Base-by-base conservation (phyloP, 1,284 basidiomycete genomes). In the Marasmius fiardii region DNA sequence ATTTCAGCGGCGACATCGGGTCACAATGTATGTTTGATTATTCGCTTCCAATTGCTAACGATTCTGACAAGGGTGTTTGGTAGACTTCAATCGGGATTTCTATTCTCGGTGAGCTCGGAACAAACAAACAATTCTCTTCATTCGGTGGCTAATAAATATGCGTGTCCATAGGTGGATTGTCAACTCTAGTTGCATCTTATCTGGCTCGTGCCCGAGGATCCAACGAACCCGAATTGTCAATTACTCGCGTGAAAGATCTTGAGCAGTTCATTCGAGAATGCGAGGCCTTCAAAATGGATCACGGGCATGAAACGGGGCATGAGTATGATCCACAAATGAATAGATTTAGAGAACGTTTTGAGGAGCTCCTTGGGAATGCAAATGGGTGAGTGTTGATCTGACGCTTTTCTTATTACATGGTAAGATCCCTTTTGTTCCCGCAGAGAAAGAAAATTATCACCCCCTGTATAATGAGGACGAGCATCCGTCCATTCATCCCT, bases 151-250 rank as follows among this genome's bases (percentile, higher is more conserved):
- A 48, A 67, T 67, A 10, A 31, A 10, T 31, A 5, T 61, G 64
- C 3, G 59, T 67, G 7, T n/a, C n/a, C 52, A 1, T 20, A 81
- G 82, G 86, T 54, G 86, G 82, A 14, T 57, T 83, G 16, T 68
- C 86, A 2, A 90, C 87, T 0, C 45, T 88, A 28, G 78, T 85
- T 16, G 86, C 87, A 33, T 85, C 86, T 2, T 89, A 86, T 66
- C 74, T 89, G 28, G 87, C 88, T 5, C 81, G 83, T 18, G 74
- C 79, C 43, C 80, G 86, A 34, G 85, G 86, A 5, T 82, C 83
- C 0, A 78, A 79, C 53, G 86, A 90, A 64, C 87, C 87, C 1
- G 85, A 90, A 62, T 58, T 75, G 16, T 84, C 81, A 0, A 72
- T 75, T 21, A 67, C 70, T 8, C 76, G 79, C 18, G 73, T 72